These are phyloP conservation scores for Fonsecaea monophora DNA, from an alignment of 2,329 filamentous ascomycete species.

Conservation along the genomic window DNA sequence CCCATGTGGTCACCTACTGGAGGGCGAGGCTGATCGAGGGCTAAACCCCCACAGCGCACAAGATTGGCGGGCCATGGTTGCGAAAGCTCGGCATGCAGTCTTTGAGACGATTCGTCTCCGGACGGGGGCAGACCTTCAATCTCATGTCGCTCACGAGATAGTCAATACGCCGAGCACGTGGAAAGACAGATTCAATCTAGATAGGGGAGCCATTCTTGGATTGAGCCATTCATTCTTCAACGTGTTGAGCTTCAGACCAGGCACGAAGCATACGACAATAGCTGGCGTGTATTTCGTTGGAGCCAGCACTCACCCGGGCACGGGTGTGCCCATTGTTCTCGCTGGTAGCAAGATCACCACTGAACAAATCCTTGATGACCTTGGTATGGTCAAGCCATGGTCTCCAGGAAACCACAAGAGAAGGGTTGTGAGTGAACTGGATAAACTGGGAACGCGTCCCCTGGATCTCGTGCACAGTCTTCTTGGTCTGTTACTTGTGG, in stretches of 20 bases:
- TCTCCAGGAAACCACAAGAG: conserved; percentile 29
- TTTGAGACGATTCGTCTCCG: conserved; percentile 66
- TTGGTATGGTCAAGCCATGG: conserved; percentile 52
- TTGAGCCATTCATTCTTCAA: conserved; percentile 73
- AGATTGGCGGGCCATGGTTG: conserved; percentile 68
- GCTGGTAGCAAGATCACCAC: conserved; percentile 70
- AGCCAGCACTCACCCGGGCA: conserved; percentile 76
- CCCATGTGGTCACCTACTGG: conserved; percentile 71
- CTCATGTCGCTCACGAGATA: conserved; percentile 64
- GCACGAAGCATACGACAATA: conserved; percentile 42
- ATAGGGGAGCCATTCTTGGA: conserved; percentile 75
- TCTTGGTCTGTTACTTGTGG: conserved; percentile 8
- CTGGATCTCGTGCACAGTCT: conserved; percentile 28
- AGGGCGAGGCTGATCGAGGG: conserved; percentile 41
- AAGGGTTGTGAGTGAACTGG: conserved; percentile 35
- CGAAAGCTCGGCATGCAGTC: conserved; percentile 65
- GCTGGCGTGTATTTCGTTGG: conserved; percentile 72
- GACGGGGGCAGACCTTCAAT: conserved; percentile 61
- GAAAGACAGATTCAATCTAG: conserved; percentile 73
- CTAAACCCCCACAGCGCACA: conserved; percentile 48
- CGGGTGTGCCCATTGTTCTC: conserved; percentile 75
- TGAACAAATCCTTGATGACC: conserved; percentile 58
- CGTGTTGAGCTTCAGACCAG: conserved; percentile 46
- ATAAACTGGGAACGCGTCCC: conserved; percentile 30
- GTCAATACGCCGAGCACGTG: conserved; percentile 71